A percentile compares a stretch with the other conserved stretches of the same genome.
Conservation (phyloP, 768 basidiomycete species). For the Boletus edulis region DNA sequence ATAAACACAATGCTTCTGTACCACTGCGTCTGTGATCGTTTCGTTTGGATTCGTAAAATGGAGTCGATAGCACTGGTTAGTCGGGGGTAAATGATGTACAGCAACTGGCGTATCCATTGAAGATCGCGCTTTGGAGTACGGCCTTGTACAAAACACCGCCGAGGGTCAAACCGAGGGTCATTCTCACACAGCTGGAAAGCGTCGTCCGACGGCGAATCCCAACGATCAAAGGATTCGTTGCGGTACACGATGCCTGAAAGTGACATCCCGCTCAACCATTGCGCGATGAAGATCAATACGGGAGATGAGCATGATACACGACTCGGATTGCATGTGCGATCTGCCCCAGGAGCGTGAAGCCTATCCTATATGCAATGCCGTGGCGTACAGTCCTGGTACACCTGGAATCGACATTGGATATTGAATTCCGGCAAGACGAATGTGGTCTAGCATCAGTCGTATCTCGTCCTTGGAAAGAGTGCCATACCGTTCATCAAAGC, state of each 20-base stretch:
- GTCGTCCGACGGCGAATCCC: conserved; percentile 61
- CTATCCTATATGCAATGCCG: conserved; percentile 54
- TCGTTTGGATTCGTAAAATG: too few relatives aligned
- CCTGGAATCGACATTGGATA: background rate
- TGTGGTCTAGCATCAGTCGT: background rate
- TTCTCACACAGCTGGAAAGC: conserved; percentile 56
- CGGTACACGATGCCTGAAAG: conserved; percentile 39
- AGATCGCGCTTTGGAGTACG: conserved; percentile 52
- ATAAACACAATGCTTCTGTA: conserved; percentile 1
- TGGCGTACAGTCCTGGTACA: conserved; percentile 49
- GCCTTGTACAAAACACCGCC: conserved; percentile 62
- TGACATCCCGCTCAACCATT: conserved; percentile 59
- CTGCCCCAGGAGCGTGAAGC: conserved; percentile 53
- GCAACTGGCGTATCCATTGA: conserved; percentile 61
- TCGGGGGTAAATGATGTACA: too few relatives aligned
- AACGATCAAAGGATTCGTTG: conserved; percentile 63
- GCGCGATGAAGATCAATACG: conserved; percentile 71
- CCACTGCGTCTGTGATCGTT: too few relatives aligned
- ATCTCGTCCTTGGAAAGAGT: too few relatives aligned
- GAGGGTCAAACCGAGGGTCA: conserved; percentile 60
- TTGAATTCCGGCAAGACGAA: background rate
- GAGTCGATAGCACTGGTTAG: too few relatives aligned
- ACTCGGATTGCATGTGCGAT: conserved; percentile 49
- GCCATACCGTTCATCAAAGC: too few relatives aligned
- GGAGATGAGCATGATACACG: conserved; percentile 55